Evolutionary conservation across 352 stramenopile species (phyloP).

Genomic region (Globisporangium emineosum): DNA sequence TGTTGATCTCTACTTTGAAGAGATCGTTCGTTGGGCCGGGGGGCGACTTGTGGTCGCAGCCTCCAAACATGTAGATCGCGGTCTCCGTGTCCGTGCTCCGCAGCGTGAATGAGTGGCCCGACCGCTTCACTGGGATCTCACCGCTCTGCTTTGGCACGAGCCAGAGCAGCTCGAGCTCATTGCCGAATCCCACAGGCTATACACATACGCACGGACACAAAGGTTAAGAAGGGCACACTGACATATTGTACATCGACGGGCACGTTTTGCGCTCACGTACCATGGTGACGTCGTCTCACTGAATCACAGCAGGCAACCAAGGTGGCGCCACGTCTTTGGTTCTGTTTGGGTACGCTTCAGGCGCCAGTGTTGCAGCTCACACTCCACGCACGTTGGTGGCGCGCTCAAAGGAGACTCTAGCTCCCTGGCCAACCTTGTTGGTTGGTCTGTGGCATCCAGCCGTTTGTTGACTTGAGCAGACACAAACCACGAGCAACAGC

Average conservation of each 20-base stretch:
- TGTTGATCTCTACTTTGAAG: slow-evolving; percentile 91
- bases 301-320: not conserved
- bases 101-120: slow-evolving; percentile 93
- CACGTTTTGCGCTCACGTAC: not conserved
- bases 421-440: not conserved
- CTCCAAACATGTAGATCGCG: slow-evolving; percentile 83
- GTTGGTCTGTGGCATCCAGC: not conserved
- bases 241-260: no score
- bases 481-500: not conserved
- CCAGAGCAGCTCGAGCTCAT: slow-evolving; percentile 89
- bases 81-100: slow-evolving; percentile 69
- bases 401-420: not conserved
- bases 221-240: no score
- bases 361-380: not conserved
- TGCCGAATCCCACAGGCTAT: slow-evolving; percentile 79
- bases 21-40: slow-evolving; percentile 94
- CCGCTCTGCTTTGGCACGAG: slow-evolving; percentile 86
- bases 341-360: no score
- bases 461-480: slow-evolving; percentile 4
- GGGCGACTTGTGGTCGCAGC: slow-evolving; percentile 88
- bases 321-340: not conserved
- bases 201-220: not conserved
- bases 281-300: not conserved
- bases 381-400: not conserved
- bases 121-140: slow-evolving; percentile 93